Conservation (phyloP, 2,329 filamentous ascomycete species). For the Plectosphaerella cucumerina region DNA sequence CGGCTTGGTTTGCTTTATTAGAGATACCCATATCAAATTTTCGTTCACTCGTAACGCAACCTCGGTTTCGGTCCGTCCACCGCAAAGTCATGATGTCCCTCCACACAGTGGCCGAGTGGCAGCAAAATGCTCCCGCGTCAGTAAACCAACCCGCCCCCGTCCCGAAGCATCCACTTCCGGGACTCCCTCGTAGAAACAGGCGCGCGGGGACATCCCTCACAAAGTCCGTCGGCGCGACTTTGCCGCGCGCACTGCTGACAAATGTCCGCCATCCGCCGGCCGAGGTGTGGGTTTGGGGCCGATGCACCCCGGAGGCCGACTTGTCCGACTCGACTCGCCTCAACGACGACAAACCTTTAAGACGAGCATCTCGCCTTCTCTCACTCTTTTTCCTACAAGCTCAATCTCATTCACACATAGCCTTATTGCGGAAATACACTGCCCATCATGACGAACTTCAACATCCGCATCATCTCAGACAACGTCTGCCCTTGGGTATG, state of each 20-base stretch:
- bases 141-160: too few species aligned
- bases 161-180: too few species aligned
- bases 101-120: too few species aligned
- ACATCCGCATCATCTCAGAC: constrained; percentile 76
- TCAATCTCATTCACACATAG: background rate
- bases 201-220: background rate
- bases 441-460: constrained; percentile 64
- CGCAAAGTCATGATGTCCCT: too few species aligned
- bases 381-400: background rate
- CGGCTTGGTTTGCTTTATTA: background rate
- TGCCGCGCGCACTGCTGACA: constrained; percentile 1
- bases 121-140: too few species aligned
- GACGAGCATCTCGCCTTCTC: background rate
- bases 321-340: too few species aligned
- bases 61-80: too few species aligned
- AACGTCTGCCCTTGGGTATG: constrained; percentile 66
- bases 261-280: constrained; percentile 3
- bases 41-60: too few species aligned
- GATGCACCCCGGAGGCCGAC: too few species aligned
- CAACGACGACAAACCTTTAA: background rate
- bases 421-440: background rate
- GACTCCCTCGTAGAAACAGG: too few species aligned
- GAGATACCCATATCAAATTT: background rate
- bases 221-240: background rate
- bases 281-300: background rate